Conservation (phyloP, 164 flowering plant species). For the Aristolochia fimbriata region DNA sequence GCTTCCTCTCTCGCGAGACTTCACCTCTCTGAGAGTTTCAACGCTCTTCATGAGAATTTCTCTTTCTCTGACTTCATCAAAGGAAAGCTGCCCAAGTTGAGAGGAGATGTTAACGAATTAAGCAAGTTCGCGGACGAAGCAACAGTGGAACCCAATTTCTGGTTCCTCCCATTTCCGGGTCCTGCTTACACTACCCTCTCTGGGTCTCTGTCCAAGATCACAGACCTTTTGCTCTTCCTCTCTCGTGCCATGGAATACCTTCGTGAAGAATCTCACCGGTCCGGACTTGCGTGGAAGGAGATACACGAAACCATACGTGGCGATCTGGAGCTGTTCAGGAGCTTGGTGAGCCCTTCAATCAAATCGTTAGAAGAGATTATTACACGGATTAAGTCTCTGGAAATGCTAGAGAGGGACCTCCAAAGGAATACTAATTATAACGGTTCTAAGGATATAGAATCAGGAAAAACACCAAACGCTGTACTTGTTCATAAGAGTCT, state of each 20-base stretch:
- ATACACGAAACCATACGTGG: constrained; percentile 19
- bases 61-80: too few species aligned
- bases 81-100: constrained; percentile 25
- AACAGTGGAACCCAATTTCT: constrained; percentile 68
- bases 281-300: constrained; percentile 19
- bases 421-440: constrained; percentile 4
- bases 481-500: constrained; percentile 5
- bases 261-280: constrained; percentile 16
- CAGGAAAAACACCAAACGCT: constrained; percentile 34
- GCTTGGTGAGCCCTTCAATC: constrained; percentile 19
- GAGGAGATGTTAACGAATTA: constrained; percentile 25
- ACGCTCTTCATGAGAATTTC: constrained; percentile 20
- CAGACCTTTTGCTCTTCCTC: constrained; percentile 39
- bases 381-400: constrained; percentile 38
- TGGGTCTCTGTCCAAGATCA: constrained; percentile 42
- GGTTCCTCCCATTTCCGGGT: constrained; percentile 69
- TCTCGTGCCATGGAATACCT: constrained; percentile 29
- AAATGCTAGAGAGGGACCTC: constrained; percentile 29
- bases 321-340: constrained; percentile 39
- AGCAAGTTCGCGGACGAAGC: constrained; percentile 55
- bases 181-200: constrained; percentile 39
- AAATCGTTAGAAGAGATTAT: constrained; percentile 43
- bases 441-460: constrained; percentile 37
- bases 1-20: constrained; percentile 56
- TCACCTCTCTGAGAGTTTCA: constrained; percentile 31